phyloP scores from a whole-genome alignment of 345 rosid species.

The Gynandropsis gynandra region DNA sequence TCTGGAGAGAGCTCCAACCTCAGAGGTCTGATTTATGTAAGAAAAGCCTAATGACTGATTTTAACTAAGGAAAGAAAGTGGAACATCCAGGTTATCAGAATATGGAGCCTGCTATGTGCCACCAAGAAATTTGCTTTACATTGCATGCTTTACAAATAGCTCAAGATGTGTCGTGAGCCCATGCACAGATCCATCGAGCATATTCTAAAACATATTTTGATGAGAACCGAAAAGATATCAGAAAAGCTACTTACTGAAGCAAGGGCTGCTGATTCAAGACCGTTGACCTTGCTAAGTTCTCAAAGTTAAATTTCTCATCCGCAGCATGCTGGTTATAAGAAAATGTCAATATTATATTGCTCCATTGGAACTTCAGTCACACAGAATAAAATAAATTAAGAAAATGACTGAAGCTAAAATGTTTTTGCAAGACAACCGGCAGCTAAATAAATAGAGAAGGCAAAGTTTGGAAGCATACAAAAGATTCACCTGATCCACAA shows the following conservation, averaged over 20 bases:
- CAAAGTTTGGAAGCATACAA: conserved; percentile 18
- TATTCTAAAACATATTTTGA: no score
- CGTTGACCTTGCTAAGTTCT: conserved; percentile 72
- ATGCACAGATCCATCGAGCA: no score
- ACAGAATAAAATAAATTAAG: conserved; percentile 3
- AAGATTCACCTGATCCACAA: conserved; percentile 85
- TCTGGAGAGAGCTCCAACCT: conserved; percentile 88
- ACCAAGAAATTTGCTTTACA: no score
- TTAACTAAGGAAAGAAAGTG: not conserved
- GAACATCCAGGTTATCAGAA: not conserved
- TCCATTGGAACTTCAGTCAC: not conserved
- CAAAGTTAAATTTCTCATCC: conserved; percentile 96
- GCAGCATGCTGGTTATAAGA: conserved; percentile 84
- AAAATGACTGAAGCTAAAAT: conserved; percentile 8
- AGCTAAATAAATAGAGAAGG: conserved; percentile 4
- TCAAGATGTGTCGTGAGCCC: no score
- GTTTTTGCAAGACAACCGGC: not conserved
- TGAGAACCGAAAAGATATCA: conserved; percentile 20
- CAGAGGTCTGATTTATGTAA: conserved; percentile 49
- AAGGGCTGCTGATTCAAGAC: conserved; percentile 91
- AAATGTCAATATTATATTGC: conserved; percentile 15
- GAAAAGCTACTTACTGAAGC: conserved; percentile 60
- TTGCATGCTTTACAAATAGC: no score
- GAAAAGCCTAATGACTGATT: no score
- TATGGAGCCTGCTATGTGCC: conserved; percentile 1